A percentile compares a stretch with the other conserved stretches of the same genome.
Evolutionary conservation across 441 rosid species (phyloP).

Genomic region (Arabidopsis hybrid): DNA sequence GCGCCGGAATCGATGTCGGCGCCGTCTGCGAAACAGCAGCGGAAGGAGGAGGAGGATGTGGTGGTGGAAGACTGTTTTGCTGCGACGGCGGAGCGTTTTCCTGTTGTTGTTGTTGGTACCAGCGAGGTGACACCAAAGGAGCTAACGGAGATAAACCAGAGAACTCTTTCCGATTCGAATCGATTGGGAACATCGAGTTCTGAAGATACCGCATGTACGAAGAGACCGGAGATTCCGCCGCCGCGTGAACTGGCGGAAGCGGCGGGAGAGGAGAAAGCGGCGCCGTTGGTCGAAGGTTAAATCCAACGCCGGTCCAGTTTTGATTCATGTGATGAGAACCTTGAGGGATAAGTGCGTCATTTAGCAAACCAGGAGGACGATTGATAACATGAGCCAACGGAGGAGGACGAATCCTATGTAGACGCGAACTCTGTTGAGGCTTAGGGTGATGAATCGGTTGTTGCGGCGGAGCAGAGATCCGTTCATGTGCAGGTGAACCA

Average conservation of each 20-base stretch:
- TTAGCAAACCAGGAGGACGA: conserved; percentile 69
- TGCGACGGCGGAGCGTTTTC: conserved; percentile 38
- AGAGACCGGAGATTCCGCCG: conserved; percentile 92
- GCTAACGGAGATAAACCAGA: conserved; percentile 68
- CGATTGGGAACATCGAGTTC: conserved; percentile 51
- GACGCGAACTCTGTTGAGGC: conserved; percentile 75
- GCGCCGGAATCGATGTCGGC: conserved; percentile 52
- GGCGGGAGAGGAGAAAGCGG: conserved; percentile 92
- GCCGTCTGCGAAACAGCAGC: conserved; percentile 34
- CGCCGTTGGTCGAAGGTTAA: conserved; percentile 50
- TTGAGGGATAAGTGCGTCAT: conserved; percentile 48
- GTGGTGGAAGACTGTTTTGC: conserved; percentile 44
- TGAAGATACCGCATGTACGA: conserved; percentile 85
- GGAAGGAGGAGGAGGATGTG: conserved; percentile 31
- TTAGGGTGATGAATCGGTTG: conserved; percentile 69
- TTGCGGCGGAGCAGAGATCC: conserved; percentile 74
- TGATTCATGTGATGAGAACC: conserved; percentile 24
- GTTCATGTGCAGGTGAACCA: conserved; percentile 88
- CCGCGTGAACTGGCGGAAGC: conserved; percentile 77
- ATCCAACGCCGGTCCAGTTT: conserved; percentile 38
- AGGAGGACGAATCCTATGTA: conserved; percentile 96
- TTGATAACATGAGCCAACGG: conserved; percentile 73
- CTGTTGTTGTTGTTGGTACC: conserved; percentile 57
- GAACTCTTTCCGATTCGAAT: conserved; percentile 54
- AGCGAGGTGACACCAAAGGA: conserved; percentile 71